phyloP scores from a whole-genome alignment of 306 rosid species.

The Medicago ruthenica region DNA sequence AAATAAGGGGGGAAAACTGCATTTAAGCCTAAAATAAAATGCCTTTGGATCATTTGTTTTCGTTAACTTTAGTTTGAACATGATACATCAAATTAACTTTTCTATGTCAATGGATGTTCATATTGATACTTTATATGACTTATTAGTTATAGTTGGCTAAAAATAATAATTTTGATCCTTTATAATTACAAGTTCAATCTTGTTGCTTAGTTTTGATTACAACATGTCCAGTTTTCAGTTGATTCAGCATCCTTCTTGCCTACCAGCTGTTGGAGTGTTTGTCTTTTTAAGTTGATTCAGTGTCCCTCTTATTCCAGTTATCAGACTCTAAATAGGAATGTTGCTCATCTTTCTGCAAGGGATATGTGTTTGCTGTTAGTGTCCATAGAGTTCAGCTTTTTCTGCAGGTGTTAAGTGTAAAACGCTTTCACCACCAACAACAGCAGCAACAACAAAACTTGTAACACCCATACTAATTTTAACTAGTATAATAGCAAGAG shows the following conservation, averaged over 20 bases:
- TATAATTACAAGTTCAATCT: slow-evolving; percentile 11
- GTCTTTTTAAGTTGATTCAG: not conserved
- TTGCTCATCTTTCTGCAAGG: slow-evolving; percentile 67
- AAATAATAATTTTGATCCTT: slow-evolving; percentile 11
- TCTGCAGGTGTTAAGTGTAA: slow-evolving; percentile 97
- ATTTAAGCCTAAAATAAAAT: too few relatives aligned
- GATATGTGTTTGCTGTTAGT: slow-evolving; percentile 98
- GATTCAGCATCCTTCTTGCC: not conserved
- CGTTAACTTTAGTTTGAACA: not conserved
- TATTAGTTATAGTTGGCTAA: slow-evolving; percentile 6
- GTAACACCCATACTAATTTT: too few relatives aligned
- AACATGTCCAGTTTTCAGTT: not conserved
- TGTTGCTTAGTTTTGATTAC: slow-evolving; percentile 15
- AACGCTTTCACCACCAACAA: slow-evolving; percentile 96
- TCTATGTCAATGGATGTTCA: not conserved
- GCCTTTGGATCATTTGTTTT: too few relatives aligned
- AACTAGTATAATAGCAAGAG: too few relatives aligned
- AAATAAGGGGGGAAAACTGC: too few relatives aligned
- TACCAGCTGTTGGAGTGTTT: not conserved
- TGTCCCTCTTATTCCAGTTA: slow-evolving; percentile 1
- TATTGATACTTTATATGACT: slow-evolving; percentile 11
- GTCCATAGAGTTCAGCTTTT: slow-evolving; percentile 99
- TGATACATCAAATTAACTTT: not conserved
- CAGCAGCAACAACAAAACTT: slow-evolving; percentile 86
- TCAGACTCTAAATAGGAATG: slow-evolving; percentile 22